Percentiles rank a stretch among this genome's conserved stretches.
Evolutionary conservation across 257 asterid genomes (phyloP).

Genomic region (Anisodus acutangulus): DNA sequence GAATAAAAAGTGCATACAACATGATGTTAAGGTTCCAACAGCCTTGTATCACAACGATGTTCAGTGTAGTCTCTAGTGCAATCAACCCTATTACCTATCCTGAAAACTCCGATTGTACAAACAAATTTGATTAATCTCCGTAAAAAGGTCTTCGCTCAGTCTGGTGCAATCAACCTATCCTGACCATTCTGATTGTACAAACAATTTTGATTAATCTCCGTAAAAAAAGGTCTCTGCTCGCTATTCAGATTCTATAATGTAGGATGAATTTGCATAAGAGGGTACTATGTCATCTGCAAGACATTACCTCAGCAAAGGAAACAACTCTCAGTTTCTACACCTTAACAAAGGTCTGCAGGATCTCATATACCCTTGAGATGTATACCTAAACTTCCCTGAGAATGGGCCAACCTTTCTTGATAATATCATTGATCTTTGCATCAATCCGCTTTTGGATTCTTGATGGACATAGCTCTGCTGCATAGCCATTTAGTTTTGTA

Average conservation of each 20-base stretch:
- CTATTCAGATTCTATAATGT: not conserved
- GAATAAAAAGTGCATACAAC: not conserved
- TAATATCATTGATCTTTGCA: constrained; percentile 69
- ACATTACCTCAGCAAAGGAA: not conserved
- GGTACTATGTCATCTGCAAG: constrained; percentile 9
- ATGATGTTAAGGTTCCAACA: constrained; percentile 11
- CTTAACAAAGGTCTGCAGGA: constrained; percentile 9
- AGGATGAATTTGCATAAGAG: not conserved
- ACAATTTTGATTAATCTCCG: constrained; percentile 6
- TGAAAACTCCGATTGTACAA: constrained; percentile 10
- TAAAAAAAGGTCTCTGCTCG: not conserved
- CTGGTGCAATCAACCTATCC: constrained; percentile 16
- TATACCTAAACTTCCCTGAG: constrained; percentile 62
- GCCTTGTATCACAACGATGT: not conserved
- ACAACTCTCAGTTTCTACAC: not conserved
- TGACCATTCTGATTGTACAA: not conserved
- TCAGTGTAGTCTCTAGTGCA: not conserved
- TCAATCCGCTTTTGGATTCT: constrained; percentile 71
- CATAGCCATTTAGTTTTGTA: constrained; percentile 84
- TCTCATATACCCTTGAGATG: constrained; percentile 28
- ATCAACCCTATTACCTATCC: not conserved
- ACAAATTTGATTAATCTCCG: not conserved
- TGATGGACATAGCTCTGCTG: constrained; percentile 91
- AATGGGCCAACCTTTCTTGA: constrained; percentile 91
- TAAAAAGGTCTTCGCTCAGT: not conserved